Base-by-base conservation (phyloP, 2,329 filamentous ascomycete genomes). In the Teratosphaeria pseudoeucalypti region DNA sequence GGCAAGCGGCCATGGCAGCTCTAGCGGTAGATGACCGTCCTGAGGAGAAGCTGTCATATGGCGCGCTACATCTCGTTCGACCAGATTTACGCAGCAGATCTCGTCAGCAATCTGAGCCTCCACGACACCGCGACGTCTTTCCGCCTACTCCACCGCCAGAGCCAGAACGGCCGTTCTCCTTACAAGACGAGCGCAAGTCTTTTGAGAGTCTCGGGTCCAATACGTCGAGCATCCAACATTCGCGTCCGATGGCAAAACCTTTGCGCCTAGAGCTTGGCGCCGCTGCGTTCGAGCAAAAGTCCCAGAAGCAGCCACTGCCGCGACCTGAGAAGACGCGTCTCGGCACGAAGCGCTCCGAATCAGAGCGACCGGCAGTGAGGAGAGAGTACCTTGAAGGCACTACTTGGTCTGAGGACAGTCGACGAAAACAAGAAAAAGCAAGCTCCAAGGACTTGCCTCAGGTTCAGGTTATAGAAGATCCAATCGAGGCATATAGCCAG, bases 131-230 rank as follows among this genome's bases (percentile, higher is more conserved):
- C 67, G 89, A 89, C 68, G 83, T 92, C 63, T 96, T 97, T 77
- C 94, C 94, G 19, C 94, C 94, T n/a, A 97, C 94, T n/a, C 94
- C 94, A 49, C 94, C 94, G 6, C 94, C 94, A 6, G 94, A 99
- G 78, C 83, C 84, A 63, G 91, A 96, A 55, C 59, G 66, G 43
- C 67, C 69, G 27, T 64, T 67, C 12, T 66, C 66, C 12, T 61
- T 60, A 23, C 64, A 69, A 43, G 62, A 16, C 26, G 66, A 65
- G 59, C 64, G 63, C 62, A 61, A 74, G 68, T 67, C 74, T 68
- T 61, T 77, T 70, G 71, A 75, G 68, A 65, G 82, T 57, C 75
- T 78, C 26, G 75, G 77, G 29, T 81, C 79, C 55, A 75, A 64
- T 39, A 60, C 60, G 32, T 70, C 68, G 2, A 65, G 65, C 57